phyloP scores from a whole-genome alignment of 1,284 basidiomycete genomes.

The Earliella scabrosa region DNA sequence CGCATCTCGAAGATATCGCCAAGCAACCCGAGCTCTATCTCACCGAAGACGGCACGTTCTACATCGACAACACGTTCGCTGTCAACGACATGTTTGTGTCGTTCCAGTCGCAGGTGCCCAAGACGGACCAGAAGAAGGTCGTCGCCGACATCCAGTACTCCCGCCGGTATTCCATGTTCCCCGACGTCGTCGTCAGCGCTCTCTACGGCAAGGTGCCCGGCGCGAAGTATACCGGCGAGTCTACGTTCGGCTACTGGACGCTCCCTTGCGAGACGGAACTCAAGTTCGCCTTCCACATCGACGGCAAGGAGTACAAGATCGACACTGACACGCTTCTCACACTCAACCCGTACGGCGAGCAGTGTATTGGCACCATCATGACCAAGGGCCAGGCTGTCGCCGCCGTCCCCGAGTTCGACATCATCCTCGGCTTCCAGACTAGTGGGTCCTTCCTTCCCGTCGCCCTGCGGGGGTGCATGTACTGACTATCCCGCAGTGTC shows the following conservation, averaged over 20 bases:
- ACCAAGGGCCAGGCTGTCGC: constrained; percentile 16
- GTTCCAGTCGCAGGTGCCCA: constrained; percentile 8
- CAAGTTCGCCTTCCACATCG: constrained; percentile 18
- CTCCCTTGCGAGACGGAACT: constrained; percentile 16
- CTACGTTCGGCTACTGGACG: constrained; percentile 19
- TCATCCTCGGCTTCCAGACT: constrained; percentile 20
- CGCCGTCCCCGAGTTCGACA: constrained; percentile 11
- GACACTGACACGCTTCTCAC: constrained; percentile 14
- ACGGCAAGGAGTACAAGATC: constrained; percentile 14
- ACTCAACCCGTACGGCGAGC: constrained; percentile 21
- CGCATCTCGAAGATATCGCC: constrained; percentile 12
- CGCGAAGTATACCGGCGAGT: constrained; percentile 14
- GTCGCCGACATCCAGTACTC: constrained; percentile 12
- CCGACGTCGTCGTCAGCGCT: constrained; percentile 11
- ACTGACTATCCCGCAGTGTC: constrained; percentile 8
- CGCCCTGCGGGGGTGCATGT: not conserved
- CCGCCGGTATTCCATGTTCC: constrained; percentile 14
- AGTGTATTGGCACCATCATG: constrained; percentile 22
- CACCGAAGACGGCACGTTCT: constrained; percentile 17
- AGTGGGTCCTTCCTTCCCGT: constrained; percentile 8
- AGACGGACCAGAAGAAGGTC: constrained; percentile 9
- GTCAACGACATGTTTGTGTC: constrained; percentile 4
- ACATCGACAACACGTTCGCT: constrained; percentile 14
- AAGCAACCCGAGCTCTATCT: constrained; percentile 15
- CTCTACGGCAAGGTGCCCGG: constrained; percentile 16